phyloP scores from a whole-genome alignment of 169 alveolate species.

The Babesia bigemina region DNA sequence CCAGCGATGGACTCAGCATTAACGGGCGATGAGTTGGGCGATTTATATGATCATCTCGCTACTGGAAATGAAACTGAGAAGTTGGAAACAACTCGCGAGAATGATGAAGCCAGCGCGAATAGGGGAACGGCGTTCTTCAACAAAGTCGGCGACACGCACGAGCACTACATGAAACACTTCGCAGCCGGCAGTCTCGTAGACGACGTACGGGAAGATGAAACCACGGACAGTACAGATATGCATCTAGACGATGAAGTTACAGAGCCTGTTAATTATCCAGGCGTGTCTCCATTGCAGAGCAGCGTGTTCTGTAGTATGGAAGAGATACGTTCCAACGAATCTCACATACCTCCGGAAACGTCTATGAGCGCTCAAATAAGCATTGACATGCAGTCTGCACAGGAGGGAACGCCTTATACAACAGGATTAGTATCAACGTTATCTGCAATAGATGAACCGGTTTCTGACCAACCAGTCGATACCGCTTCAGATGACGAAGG shows the following conservation, averaged over 20 bases:
- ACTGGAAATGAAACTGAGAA: neutral
- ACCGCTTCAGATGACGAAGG: too few relatives aligned
- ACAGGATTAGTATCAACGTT: too few relatives aligned
- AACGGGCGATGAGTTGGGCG: neutral
- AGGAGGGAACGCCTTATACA: too few relatives aligned
- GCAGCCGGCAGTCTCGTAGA: neutral
- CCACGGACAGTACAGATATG: constrained; percentile 2
- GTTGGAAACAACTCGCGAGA: neutral
- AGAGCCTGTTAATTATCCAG: neutral
- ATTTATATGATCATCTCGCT: neutral
- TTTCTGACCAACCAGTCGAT: too few relatives aligned
- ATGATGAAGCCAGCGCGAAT: neutral
- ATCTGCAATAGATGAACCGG: too few relatives aligned
- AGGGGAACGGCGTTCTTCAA: constrained; percentile 49
- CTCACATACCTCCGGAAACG: too few relatives aligned
- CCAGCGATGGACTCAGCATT: neutral
- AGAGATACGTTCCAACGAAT: too few relatives aligned
- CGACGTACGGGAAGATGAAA: neutral
- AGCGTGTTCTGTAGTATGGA: neutral
- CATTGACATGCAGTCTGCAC: too few relatives aligned
- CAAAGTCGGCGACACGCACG: constrained; percentile 19
- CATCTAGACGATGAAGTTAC: neutral
- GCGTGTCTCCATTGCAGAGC: neutral
- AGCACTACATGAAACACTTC: constrained; percentile 44
- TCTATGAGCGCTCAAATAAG: too few relatives aligned